Evolutionary conservation across 495 filamentous ascomycete genomes (phyloP), one percentile per base, ranked within the genome.

Genomic region (Penicillium bialowiezense): DNA sequence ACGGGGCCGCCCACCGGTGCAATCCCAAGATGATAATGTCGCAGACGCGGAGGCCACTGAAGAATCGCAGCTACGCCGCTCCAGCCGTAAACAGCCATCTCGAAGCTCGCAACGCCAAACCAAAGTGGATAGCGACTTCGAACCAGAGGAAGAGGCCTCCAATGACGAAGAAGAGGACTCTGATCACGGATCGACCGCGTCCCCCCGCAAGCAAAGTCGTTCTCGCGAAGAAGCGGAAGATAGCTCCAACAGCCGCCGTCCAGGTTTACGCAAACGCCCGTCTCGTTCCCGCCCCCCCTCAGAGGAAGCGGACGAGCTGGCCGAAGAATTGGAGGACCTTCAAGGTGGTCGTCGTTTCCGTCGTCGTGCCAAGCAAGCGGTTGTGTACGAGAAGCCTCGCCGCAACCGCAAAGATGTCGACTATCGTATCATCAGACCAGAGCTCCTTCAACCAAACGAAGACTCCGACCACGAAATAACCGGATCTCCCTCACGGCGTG

Each of bases 61-160:
- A 53, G 78, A 42, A 71, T 28, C 76, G 15, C 62, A 79, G 1
- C 75, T 68, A 18, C 76, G 80, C 32, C 65, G 70, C 34, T 65
- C 68, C 46, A 63, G 74, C 48, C 75, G 76, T 46, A 76, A 77
- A 54, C 76, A 72, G 48, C 70, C 70, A 19, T 39, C 54, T 21
- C 70, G 67, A 42, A 68, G 61, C 44, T 76, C 73, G 20, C 75
- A 86, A 60, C 79, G 78, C 41, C 79, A 76, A 20, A 51, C 65
- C 33, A 83, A 91, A 49, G 86, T 87, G 13, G 89, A 86, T 56
- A 93, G 89, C 62, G 91, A 96, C 54, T 96, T 95, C 58, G 89
- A 96, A 57, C 90, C 90, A 7, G 79, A 78, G 7, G 82, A 83
- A 41, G 85, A 84, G 26, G 71, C 71, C 19, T 70, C 68, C 1